Conservation (phyloP, 2,329 filamentous ascomycete species). For the Salinomyces thailandicus region DNA sequence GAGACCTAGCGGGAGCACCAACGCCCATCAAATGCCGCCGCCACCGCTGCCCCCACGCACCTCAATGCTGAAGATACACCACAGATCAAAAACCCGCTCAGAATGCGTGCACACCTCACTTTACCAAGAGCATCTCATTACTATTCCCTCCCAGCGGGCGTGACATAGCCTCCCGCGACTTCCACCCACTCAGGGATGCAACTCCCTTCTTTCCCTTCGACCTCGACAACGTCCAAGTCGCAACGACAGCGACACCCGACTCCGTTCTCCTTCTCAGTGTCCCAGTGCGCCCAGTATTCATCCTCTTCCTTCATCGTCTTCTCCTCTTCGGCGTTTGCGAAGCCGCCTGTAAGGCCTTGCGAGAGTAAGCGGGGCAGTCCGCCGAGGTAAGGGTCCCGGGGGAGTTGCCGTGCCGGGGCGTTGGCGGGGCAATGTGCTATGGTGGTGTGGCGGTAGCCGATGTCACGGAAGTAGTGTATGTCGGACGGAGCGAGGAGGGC, state of each 20-base stretch:
- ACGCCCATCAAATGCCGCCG: too few species aligned
- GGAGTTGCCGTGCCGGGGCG: conserved; percentile 76
- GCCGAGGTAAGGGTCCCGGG: conserved; percentile 64
- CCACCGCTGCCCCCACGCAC: too few species aligned
- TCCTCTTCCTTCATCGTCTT: conserved; percentile 85
- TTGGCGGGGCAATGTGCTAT: conserved; percentile 98
- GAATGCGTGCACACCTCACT: too few species aligned
- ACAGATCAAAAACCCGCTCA: too few species aligned
- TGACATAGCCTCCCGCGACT: conserved; percentile 78
- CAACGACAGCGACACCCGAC: conserved; percentile 94
- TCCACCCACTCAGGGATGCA: conserved; percentile 96
- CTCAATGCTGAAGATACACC: too few species aligned
- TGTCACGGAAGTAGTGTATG: conserved; percentile 98
- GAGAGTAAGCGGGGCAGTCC: too few species aligned
- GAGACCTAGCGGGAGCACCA: too few species aligned
- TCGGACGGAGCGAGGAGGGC: conserved; percentile 70
- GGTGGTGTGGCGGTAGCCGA: conserved; percentile 95
- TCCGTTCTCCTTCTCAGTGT: conserved; percentile 84
- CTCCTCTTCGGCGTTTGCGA: conserved; percentile 9
- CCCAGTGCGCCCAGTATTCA: conserved; percentile 86
- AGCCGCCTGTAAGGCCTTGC: conserved; percentile 6
- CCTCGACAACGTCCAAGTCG: conserved; percentile 93
- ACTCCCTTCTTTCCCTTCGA: conserved; percentile 93
- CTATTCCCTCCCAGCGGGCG: conserved; percentile 12
- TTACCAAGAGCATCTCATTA: too few species aligned